Percentiles rank a stretch among this genome's conserved stretches.
Evolutionary conservation across 2,329 filamentous ascomycete genomes (phyloP).

Genomic region (Neopestalotiopsis clavispora): DNA sequence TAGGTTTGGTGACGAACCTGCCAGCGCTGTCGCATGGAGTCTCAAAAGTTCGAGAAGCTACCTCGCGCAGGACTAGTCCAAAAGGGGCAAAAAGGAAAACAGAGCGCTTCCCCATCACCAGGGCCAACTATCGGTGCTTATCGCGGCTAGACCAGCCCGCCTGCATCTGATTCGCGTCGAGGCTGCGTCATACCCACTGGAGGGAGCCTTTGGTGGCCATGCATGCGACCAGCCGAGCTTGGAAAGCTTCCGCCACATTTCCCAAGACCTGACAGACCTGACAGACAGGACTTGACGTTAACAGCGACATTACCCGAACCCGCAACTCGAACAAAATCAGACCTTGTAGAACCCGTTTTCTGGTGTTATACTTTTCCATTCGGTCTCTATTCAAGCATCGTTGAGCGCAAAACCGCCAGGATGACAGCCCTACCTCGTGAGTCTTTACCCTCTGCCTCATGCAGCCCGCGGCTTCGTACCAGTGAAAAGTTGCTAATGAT

Average conservation of each 20-base stretch:
- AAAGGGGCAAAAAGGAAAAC: constrained; percentile 29
- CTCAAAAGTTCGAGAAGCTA: constrained; percentile 11
- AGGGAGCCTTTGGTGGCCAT: not conserved
- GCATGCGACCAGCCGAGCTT: constrained; percentile 2
- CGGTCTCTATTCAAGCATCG: not conserved
- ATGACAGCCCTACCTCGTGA: constrained; percentile 39
- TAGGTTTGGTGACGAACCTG: not conserved
- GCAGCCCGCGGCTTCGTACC: not conserved
- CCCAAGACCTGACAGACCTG: not conserved
- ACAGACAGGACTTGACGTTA: not conserved
- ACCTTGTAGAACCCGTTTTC: not conserved
- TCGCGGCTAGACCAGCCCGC: not conserved
- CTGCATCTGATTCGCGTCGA: not conserved
- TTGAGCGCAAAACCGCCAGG: not conserved
- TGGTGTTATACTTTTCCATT: not conserved
- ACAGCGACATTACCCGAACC: constrained; percentile 12
- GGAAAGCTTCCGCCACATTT: constrained; percentile 26
- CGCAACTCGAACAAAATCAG: not conserved
- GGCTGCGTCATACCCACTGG: constrained; percentile 30
- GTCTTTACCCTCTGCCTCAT: constrained; percentile 17
- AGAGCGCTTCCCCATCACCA: constrained; percentile 28
- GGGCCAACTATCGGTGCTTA: constrained; percentile 31
- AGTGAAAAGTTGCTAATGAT: constrained; percentile 3
- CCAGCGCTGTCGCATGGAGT: not conserved
- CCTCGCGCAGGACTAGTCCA: constrained; percentile 23